phyloP scores from a whole-genome alignment of 345 rosid genomes.

The Diplotaxis tenuifolia region DNA sequence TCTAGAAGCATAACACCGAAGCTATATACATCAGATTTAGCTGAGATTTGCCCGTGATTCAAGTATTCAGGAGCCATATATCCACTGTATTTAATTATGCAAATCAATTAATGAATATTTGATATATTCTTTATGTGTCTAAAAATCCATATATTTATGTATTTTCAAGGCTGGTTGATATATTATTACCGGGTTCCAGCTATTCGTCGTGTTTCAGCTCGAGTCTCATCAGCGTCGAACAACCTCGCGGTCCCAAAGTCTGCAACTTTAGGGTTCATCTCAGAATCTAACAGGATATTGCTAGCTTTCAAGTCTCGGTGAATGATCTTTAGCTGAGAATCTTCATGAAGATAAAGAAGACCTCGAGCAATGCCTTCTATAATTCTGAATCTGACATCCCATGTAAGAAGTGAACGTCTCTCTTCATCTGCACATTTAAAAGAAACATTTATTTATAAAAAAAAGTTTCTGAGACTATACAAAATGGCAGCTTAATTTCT shows the following conservation, averaged over 20 bases:
- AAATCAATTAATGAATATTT: not conserved
- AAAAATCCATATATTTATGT: not conserved
- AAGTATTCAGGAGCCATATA: too few relatives aligned
- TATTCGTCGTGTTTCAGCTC: not conserved
- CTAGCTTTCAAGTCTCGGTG: too few relatives aligned
- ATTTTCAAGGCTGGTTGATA: not conserved
- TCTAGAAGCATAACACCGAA: too few relatives aligned
- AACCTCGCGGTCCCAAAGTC: too few relatives aligned
- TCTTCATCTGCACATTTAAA: not conserved
- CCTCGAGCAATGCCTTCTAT: too few relatives aligned
- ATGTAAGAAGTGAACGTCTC: not conserved
- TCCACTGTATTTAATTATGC: not conserved
- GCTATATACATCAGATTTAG: too few relatives aligned
- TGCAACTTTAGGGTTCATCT: too few relatives aligned
- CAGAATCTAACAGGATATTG: too few relatives aligned
- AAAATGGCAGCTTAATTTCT: not conserved
- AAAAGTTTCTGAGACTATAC: not conserved
- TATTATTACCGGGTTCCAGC: not conserved
- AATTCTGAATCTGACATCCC: not conserved
- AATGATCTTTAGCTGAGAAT: not conserved
- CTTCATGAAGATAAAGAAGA: not conserved
- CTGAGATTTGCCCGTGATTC: too few relatives aligned
- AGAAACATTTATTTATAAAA: not conserved
- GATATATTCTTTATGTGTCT: too few relatives aligned
- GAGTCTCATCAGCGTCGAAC: too few relatives aligned